These are phyloP conservation scores for Yarrowia divulgata DNA, from an alignment of 805 yeast species.

Conservation along the genomic window DNA sequence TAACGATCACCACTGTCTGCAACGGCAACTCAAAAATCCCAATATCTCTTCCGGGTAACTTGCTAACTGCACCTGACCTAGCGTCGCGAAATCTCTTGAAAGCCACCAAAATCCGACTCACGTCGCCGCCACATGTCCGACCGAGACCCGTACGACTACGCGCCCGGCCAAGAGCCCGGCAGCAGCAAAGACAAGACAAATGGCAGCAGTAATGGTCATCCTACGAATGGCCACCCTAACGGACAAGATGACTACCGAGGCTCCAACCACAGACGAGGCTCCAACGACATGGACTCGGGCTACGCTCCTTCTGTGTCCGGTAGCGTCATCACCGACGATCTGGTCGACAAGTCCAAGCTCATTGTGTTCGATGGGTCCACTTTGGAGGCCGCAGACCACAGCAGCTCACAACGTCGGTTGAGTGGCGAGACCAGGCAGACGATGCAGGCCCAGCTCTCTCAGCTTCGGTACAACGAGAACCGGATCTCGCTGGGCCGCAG, in stretches of 20 bases:
- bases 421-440: constrained; percentile 47
- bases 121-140: constrained; percentile 10
- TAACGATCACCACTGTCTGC: neutral
- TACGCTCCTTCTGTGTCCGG: constrained; percentile 12
- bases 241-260: too few relatives aligned
- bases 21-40: neutral
- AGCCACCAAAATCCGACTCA: too few relatives aligned
- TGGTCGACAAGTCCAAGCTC: constrained; percentile 44
- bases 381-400: constrained; percentile 40
- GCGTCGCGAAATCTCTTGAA: constrained; percentile 8
- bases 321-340: constrained; percentile 38
- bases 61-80: neutral
- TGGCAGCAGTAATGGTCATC: neutral
- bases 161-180: constrained; percentile 42
- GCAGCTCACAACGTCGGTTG: constrained; percentile 42
- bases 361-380: constrained; percentile 46
- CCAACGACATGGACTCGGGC: constrained; percentile 23
- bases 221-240: too few relatives aligned
- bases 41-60: constrained; percentile 26
- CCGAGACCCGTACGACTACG: constrained; percentile 30
- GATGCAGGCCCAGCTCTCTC: constrained; percentile 67
- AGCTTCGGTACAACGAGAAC: constrained; percentile 77
- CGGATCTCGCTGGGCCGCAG: constrained; percentile 65
- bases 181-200: constrained; percentile 14
- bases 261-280: neutral